phyloP scores from a whole-genome alignment of 1,284 basidiomycete genomes.

The Erythrobasidium hasegawianum region DNA sequence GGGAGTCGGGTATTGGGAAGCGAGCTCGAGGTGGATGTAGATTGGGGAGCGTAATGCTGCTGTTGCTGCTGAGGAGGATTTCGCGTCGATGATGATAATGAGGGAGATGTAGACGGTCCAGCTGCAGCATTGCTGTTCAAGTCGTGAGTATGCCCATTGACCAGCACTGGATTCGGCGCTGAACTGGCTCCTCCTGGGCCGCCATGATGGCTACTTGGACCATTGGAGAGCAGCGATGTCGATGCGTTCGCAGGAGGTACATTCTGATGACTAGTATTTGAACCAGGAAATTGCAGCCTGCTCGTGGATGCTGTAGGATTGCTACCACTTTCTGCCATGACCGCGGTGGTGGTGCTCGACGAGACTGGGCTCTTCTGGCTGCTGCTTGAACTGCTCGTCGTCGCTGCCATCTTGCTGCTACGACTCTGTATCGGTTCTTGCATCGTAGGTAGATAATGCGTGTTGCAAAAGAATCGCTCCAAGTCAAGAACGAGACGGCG shows the following conservation, averaged over 20 bases:
- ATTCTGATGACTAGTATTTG: no score
- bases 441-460: not conserved
- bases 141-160: no score
- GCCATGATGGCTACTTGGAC: no score
- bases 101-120: not conserved
- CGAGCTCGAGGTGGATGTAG: not conserved
- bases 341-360: no score
- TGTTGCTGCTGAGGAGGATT: slow-evolving; percentile 2
- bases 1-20: slow-evolving; percentile 8
- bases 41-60: not conserved
- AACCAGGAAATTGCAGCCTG: not conserved
- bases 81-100: not conserved
- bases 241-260: no score
- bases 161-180: no score
- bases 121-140: no score
- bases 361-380: not conserved
- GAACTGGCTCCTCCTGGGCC: no score
- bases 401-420: slow-evolving; percentile 2
- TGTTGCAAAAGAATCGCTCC: not conserved
- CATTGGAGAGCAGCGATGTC: no score
- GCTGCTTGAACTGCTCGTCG: not conserved
- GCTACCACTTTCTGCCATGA: no score
- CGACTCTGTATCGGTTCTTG: not conserved
- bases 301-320: not conserved
- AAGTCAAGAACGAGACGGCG: not conserved